These are phyloP conservation scores for Clausena lansium DNA, from an alignment of 345 rosid species.

Conservation along the genomic window DNA sequence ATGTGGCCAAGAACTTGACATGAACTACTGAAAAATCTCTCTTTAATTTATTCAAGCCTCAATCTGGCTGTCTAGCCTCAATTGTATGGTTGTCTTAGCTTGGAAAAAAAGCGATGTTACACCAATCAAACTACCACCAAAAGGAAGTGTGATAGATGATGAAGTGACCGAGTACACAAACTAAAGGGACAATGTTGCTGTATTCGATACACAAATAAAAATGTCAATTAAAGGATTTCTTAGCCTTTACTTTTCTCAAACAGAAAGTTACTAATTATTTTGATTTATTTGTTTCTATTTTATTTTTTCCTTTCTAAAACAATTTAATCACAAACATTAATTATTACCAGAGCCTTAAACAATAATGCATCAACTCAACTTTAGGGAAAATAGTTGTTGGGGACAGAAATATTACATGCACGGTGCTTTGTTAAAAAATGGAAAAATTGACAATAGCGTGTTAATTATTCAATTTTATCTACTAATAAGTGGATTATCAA, in stretches of 20 bases:
- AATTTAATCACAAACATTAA: conserved; percentile 8
- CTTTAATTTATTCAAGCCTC: neutral
- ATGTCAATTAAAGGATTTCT: conserved; percentile 21
- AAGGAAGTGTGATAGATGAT: neutral
- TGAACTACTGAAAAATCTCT: neutral
- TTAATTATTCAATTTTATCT: neutral
- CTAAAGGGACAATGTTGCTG: neutral
- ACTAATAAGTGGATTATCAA: neutral
- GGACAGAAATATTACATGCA: conserved; percentile 22
- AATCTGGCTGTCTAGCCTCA: neutral
- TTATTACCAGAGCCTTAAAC: conserved; percentile 15
- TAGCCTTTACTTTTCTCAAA: conserved; percentile 47
- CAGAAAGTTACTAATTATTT: conserved; percentile 35
- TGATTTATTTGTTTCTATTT: neutral
- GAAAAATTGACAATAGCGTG: neutral
- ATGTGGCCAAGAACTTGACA: neutral
- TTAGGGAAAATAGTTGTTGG: conserved; percentile 18
- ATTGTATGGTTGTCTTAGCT: conserved; percentile 33
- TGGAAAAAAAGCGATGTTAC: conserved; percentile 40
- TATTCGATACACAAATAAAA: neutral
- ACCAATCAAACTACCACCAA: conserved; percentile 28
- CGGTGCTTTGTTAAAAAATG: neutral
- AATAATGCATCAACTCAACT: conserved; percentile 20
- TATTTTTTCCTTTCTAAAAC: neutral
- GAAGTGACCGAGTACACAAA: conserved; percentile 17